These are phyloP conservation scores for Millerozyma acaciae DNA, from an alignment of 805 yeast genomes.

Conservation along the genomic window DNA sequence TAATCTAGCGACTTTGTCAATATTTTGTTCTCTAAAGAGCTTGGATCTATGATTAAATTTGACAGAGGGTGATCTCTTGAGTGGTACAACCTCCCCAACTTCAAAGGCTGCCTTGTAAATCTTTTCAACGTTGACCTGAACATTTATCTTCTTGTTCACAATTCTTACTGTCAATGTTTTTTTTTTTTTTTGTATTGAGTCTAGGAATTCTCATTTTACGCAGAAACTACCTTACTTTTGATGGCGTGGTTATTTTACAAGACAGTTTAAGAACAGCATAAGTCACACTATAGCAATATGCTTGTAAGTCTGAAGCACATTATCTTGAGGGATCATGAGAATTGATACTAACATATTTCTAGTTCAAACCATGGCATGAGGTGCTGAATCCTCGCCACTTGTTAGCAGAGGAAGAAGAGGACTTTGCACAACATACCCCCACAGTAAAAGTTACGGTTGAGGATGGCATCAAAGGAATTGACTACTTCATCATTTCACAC, in stretches of 20 bases:
- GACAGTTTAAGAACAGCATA: no score
- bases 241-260: no score
- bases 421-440: constrained; percentile 25
- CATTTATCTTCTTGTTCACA: no score
- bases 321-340: no score
- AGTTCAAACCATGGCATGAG: constrained; percentile 51
- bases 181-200: no score
- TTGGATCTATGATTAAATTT: constrained; percentile 26
- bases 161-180: no score
- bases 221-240: no score
- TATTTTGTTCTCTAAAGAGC: constrained; percentile 39
- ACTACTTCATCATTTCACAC: constrained; percentile 28
- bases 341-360: constrained; percentile 7
- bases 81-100: constrained; percentile 23
- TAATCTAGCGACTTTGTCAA: constrained; percentile 31
- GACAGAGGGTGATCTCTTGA: constrained; percentile 34
- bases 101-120: background rate
- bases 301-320: constrained; percentile 16
- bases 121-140: constrained; percentile 1
- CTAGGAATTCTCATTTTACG: no score
- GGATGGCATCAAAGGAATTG: constrained; percentile 9
- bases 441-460: constrained; percentile 17
- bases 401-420: constrained; percentile 38
- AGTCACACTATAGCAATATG: constrained; percentile 8
- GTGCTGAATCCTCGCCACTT: constrained; percentile 49